A percentile compares a stretch with the other conserved stretches of the same genome.
These are phyloP conservation scores for Debaryomycetaceae sp. DNA, from an alignment of 1,139 yeast species.

Conservation along the genomic window DNA sequence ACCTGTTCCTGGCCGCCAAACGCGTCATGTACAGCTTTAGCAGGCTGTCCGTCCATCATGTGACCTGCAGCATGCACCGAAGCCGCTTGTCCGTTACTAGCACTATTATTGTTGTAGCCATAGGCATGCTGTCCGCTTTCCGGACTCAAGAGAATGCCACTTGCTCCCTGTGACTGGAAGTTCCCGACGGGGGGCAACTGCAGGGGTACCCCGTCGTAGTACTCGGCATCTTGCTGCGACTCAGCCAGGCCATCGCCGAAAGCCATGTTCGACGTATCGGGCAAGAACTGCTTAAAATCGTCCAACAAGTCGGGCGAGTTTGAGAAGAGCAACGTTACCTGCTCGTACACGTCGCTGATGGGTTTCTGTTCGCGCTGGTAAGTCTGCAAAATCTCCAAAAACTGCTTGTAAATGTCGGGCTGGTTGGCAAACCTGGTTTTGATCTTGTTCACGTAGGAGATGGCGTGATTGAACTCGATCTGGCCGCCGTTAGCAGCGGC, in stretches of 20 bases:
- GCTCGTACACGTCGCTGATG: slow-evolving; percentile 87
- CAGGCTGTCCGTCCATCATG: background rate
- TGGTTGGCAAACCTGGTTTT: slow-evolving; percentile 89
- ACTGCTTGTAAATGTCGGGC: slow-evolving; percentile 92
- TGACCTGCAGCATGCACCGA: background rate
- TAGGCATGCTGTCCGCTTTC: slow-evolving; percentile 37
- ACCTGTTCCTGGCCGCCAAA: slow-evolving; percentile 30
- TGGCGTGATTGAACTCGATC: slow-evolving; percentile 94
- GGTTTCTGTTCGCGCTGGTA: slow-evolving; percentile 95
- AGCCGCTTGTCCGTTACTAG: slow-evolving; percentile 1
- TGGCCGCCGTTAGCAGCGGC: slow-evolving; percentile 48
- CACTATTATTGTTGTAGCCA: slow-evolving; percentile 13
- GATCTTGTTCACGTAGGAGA: slow-evolving; percentile 88
- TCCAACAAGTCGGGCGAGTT: slow-evolving; percentile 91
- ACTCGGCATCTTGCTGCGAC: slow-evolving; percentile 9
- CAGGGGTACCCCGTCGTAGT: slow-evolving; percentile 16
- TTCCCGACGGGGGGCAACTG: slow-evolving; percentile 94
- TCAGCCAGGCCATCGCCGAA: slow-evolving; percentile 7
- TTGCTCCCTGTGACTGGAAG: slow-evolving; percentile 37
- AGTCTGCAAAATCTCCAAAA: slow-evolving; percentile 88
- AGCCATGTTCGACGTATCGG: slow-evolving; percentile 59
- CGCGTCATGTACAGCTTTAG: slow-evolving; percentile 1
- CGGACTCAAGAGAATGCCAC: slow-evolving; percentile 22
- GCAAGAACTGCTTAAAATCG: slow-evolving; percentile 90
- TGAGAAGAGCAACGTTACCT: slow-evolving; percentile 78